Base-by-base conservation (phyloP, 1,139 yeast genomes). In the Yamadazyma dushanensis region DNA sequence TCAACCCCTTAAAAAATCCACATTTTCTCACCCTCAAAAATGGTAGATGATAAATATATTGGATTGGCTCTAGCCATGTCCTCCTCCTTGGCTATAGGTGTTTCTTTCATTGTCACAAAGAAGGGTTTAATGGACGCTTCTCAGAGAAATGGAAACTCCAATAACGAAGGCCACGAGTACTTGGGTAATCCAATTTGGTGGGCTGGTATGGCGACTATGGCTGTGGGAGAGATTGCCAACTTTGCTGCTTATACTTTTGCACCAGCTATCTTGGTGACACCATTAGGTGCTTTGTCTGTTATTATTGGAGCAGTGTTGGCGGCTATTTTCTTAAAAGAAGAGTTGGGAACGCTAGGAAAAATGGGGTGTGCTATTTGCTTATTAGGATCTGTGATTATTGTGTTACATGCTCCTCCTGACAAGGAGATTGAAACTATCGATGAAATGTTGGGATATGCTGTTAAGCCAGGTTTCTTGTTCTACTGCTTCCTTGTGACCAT, bases 211-310 rank as follows among this genome's bases (percentile, higher is more conserved):
- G 53, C 80, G 23, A 79, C 94, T 37, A 89, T 88, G 97, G 95
- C 94, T 2, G 62, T 88, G 24, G 97, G 97, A 4, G 97, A 88
- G 57, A 66, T 88, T 31, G 96, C 96, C 39, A 88, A 88, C 58
- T 88, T 88, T 58, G 96, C 96, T 9, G 97, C 97, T 1, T 88
- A 88, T 55, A 89, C 96, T 1, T 88, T 88, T 71, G 96, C 97
- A 0, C 96, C 96, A 2, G 95, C 96, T 1, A 86, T 89, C 45
- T 63, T 88, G 49, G 96, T 88, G 29, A 89, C 96, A 3, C 97
- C 96, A 3, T 69, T 88, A 39, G 97, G 97, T 8, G 97, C 97
- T 0, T 66, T 88, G 24, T 80, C 90, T 2, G 97, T 88, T 23
- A 86, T 88, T 46, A 88, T 88, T 43, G 97, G 92, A 11, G 96